These are phyloP conservation scores for Zasmidium citrigriseum DNA, from an alignment of 2,329 filamentous ascomycete species.

Conservation along the genomic window DNA sequence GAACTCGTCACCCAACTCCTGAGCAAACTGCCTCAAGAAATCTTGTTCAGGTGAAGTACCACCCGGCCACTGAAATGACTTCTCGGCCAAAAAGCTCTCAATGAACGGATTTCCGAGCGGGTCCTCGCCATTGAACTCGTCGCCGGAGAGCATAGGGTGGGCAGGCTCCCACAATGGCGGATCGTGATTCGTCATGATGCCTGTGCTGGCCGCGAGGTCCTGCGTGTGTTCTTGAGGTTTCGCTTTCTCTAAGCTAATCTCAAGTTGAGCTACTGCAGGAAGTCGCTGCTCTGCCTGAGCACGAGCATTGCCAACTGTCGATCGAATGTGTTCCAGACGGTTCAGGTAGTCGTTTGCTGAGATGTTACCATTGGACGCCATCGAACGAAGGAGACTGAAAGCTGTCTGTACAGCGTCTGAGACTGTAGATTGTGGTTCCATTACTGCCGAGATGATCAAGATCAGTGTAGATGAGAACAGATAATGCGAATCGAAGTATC, in stretches of 20 bases:
- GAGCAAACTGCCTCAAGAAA: slow-evolving; percentile 17
- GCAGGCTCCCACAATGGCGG: not conserved
- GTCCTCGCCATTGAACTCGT: slow-evolving; percentile 13
- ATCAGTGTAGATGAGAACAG: slow-evolving; percentile 51
- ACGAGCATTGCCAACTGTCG: slow-evolving; percentile 2
- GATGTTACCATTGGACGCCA: slow-evolving; percentile 45
- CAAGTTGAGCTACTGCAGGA: not conserved
- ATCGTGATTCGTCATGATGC: not conserved
- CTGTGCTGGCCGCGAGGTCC: not conserved
- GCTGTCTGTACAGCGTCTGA: slow-evolving; percentile 45
- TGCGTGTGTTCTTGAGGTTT: not conserved
- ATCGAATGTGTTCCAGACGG: slow-evolving; percentile 39
- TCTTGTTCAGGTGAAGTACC: slow-evolving; percentile 20
- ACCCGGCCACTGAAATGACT: slow-evolving; percentile 21
- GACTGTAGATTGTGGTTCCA: slow-evolving; percentile 36
- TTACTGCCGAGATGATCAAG: slow-evolving; percentile 43
- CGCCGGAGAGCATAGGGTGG: slow-evolving; percentile 4
- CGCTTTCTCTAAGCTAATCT: not conserved
- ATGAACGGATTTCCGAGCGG: slow-evolving; percentile 25
- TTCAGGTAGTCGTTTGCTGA: slow-evolving; percentile 45
- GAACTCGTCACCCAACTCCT: slow-evolving; percentile 21
- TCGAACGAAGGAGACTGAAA: slow-evolving; percentile 40
- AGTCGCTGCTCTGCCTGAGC: not conserved
- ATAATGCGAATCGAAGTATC: slow-evolving; percentile 51
- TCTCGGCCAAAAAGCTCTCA: slow-evolving; percentile 23